Conservation (phyloP, 176 grass and related monocot genomes). For the Oropetium thomaeum region DNA sequence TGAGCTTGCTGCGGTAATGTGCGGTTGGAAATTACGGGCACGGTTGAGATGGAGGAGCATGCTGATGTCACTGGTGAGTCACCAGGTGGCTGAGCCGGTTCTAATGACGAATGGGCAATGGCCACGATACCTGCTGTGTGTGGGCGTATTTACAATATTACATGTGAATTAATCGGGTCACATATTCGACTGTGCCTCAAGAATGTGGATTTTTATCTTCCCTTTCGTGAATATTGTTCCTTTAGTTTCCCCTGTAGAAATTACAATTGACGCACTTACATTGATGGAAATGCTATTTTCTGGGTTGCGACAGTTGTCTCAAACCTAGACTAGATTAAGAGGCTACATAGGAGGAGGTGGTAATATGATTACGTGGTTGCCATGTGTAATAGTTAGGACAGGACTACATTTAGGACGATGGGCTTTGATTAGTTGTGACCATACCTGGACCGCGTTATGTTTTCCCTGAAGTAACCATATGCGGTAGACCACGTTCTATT, state of each 20-base stretch:
- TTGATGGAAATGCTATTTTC: not conserved
- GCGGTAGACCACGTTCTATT: not conserved
- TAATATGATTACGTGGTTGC: not conserved
- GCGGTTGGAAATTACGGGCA: not conserved
- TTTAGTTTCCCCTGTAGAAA: not conserved
- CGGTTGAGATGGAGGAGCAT: not conserved
- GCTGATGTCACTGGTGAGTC: not conserved
- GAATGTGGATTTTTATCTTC: not conserved
- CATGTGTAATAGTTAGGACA: not conserved
- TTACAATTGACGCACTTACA: not conserved
- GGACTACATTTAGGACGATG: not conserved
- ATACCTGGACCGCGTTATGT: no score
- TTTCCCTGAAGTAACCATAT: no score
- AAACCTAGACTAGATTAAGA: not conserved
- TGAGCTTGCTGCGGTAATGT: not conserved
- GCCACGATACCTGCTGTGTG: not conserved
- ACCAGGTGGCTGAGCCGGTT: no score
- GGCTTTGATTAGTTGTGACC: not conserved
- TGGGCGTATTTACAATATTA: not conserved
- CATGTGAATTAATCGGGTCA: no score
- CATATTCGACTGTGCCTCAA: not conserved
- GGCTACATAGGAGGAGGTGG: not conserved
- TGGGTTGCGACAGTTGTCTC: not conserved
- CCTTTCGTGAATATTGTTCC: not conserved
- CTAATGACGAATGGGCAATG: not conserved